These are phyloP conservation scores for Cladosporium sp. DNA, from an alignment of 2,329 filamentous ascomycete species.

Conservation along the genomic window DNA sequence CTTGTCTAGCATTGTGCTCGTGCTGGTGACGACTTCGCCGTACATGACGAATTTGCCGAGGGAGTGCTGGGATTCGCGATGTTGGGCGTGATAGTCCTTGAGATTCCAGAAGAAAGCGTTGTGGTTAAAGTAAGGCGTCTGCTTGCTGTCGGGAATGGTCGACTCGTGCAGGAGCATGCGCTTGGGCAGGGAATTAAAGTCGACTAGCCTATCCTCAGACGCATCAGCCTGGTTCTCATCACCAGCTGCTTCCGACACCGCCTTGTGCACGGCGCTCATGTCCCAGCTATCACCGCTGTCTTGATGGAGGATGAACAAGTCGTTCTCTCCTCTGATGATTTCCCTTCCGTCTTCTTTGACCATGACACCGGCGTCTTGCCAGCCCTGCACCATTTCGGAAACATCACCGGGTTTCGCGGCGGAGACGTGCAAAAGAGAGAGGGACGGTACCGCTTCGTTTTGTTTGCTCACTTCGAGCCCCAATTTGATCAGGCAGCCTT, in stretches of 20 bases:
- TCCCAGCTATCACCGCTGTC: conserved; percentile 56
- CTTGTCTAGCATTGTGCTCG: conserved; percentile 90
- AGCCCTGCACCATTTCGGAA: conserved; percentile 61
- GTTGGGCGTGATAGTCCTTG: conserved; percentile 55
- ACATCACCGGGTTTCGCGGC: conserved; percentile 61
- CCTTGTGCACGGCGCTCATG: conserved; percentile 26
- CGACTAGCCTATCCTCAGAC: conserved; percentile 52
- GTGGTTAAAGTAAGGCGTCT: conserved; percentile 85
- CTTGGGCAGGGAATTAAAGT: conserved; percentile 72
- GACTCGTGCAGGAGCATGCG: conserved; percentile 67
- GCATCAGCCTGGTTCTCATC: conserved; percentile 11
- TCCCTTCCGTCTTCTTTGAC: conserved; percentile 51
- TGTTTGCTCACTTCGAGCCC: conserved; percentile 73
- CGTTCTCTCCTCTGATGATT: conserved; percentile 73
- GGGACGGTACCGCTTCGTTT: conserved; percentile 64
- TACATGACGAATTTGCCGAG: conserved; percentile 82
- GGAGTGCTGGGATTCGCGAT: conserved; percentile 48
- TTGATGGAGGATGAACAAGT: conserved; percentile 65
- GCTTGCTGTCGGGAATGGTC: conserved; percentile 61
- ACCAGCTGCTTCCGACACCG: conserved; percentile 25
- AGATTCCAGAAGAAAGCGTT: conserved; percentile 70
- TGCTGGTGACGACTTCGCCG: conserved; percentile 88
- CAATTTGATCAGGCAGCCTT: conserved; percentile 72
- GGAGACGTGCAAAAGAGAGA: conserved; percentile 79
- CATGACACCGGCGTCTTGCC: conserved; percentile 61